Evolutionary conservation across 192 early-diverging fungal genomes (phyloP), one percentile per base, ranked within the genome.

Genomic region (Linnemannia exigua): DNA sequence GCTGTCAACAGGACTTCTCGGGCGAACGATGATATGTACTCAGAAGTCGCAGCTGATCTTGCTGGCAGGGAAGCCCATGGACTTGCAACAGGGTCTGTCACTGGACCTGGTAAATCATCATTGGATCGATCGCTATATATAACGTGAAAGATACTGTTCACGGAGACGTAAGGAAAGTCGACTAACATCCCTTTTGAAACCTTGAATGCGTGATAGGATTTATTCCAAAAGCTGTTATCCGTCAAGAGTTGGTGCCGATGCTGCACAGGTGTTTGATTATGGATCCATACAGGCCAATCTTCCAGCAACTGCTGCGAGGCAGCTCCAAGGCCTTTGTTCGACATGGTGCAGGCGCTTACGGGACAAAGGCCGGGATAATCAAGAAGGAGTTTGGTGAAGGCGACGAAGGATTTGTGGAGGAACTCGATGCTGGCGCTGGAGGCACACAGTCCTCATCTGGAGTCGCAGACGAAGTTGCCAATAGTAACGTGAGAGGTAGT

Each of bases 381-480:
- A 70, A 70, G 41, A 79, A 72, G 41, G 83, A 85, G 77, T 85
- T 85, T 76, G 83, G 83, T 22, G 77, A 85, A 63, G 83, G 83
- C 25, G 83, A 85, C 41, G 83, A 85, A 28, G 83, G 83, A 35
- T 85, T 76, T 36, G 12, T 52, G 33, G 83, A 85, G 31, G 83
- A 85, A 38, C 31, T 79, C 4, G 41, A 54, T 0, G 35, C 70
- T 16, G 44, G 22, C 31, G 61, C 22, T 33, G 74, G 58, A n/a
- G 52, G 48, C 25, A 71, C 12, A 28, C 17, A n/a, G 14, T 33
- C 58, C 31, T 25, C 37, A 5, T n/a, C n/a, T 20, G 67, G 52
- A 15, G 74, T 54, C 41, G 9, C 58, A 6, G 68, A 71, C 37
- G 70, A 72, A 31, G 36, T 73, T 35, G 48, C n/a, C 14, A 68